Base-by-base conservation (phyloP, 108 stramenopile genomes). In the Fragilaria crotonensis region DNA sequence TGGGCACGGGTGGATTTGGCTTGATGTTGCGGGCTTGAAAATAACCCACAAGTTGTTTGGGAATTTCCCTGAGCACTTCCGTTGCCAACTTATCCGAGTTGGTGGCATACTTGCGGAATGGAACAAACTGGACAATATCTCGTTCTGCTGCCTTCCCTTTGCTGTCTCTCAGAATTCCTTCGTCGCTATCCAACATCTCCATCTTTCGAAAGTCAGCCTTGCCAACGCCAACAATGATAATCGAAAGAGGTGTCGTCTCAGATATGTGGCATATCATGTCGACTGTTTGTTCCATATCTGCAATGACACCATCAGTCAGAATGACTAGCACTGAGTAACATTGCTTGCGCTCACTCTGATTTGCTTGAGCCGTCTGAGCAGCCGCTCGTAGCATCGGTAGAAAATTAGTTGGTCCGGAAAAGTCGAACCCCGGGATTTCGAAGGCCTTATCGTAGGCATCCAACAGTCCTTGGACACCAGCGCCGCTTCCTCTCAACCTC, bases 261-360 rank as follows among this genome's bases (percentile, higher is more conserved):
- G 85, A 71, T 46, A 76, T 67, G 29, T 60, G 57, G 69, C 55
- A 68, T 30, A 85, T 58, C 7, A 83, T 30, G 19, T 72, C 59
- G 54, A 77, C 60, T 7, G 91, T 87, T n/a, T 68, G 68, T 22
- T 72, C 59, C 64, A 93, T 62, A 60, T 97, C 93, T 44, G 52
- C 64, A 58, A 97, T 78, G 32, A 69, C 64, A 14, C 96, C 96
- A 52, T 95, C 93, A 0, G 92, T 93, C 48, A 97, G 80, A 19
- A 97, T 71, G 51, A 87, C 62, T 30, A 97, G 71, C 9, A 93
- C 63, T 25, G 69, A 66, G 52, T 73, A 71, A 22, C 73, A 65
- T 48, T 71, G 76, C 62, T 47, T 67, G 73, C 22, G 73, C 67
- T 45, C 26, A 52, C 26, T 18, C 2, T 2, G 25, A 26, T 25